These are phyloP conservation scores for Gossypium ekmanianum DNA, from an alignment of 345 rosid species.

Conservation along the genomic window DNA sequence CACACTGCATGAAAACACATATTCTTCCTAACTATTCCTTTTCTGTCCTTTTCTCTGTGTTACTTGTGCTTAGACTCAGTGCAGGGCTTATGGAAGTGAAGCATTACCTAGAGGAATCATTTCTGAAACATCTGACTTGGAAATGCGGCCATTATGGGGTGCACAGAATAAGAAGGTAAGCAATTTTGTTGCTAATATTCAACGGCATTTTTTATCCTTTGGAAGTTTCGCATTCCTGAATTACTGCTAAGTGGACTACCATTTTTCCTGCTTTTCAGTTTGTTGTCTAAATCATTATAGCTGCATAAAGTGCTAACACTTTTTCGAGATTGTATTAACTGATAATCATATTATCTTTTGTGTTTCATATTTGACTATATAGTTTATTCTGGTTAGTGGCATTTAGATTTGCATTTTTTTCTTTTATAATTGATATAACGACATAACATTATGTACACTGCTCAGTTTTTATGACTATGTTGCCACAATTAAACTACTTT, in stretches of 20 bases:
- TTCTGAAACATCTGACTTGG: constrained; percentile 58
- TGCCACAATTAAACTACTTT: neutral
- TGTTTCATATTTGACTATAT: neutral
- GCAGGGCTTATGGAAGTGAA: constrained; percentile 42
- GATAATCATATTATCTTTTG: neutral
- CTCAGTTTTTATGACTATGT: neutral
- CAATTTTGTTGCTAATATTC: neutral
- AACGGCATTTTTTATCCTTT: neutral
- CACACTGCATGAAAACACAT: neutral
- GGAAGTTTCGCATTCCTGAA: neutral
- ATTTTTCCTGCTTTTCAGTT: constrained; percentile 5
- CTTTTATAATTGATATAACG: neutral
- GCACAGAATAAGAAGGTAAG: constrained; percentile 36
- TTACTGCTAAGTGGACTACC: neutral
- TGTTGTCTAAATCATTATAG: constrained; percentile 8
- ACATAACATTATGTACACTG: neutral
- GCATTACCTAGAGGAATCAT: constrained; percentile 65
- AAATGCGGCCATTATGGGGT: constrained; percentile 65
- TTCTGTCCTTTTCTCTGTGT: neutral
- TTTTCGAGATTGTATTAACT: constrained; percentile 1
- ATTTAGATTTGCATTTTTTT: neutral
- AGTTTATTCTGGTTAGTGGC: constrained; percentile 3
- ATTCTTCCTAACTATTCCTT: neutral
- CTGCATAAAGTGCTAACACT: neutral
- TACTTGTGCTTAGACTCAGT: constrained; percentile 30